Evolutionary conservation across 306 rosid species (phyloP).

Genomic region (Fragaria iinumae): DNA sequence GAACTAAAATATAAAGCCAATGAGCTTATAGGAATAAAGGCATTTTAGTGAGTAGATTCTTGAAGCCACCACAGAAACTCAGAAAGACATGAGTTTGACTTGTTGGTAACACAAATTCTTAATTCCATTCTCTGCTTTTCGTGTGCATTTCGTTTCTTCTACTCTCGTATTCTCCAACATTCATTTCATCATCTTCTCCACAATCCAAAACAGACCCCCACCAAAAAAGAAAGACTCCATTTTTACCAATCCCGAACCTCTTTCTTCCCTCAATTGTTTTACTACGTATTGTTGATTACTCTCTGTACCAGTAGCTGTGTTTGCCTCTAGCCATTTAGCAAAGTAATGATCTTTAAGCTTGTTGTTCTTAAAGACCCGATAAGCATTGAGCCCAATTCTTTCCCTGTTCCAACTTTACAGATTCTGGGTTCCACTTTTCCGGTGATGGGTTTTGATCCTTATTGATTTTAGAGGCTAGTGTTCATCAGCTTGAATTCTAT

Average conservation of each 20-base stretch:
- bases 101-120: conserved; percentile 16
- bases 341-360: conserved; percentile 7
- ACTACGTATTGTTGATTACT: background rate
- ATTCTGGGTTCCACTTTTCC: conserved; percentile 11
- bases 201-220: background rate
- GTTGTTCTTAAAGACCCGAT: conserved; percentile 11
- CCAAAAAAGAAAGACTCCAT: background rate
- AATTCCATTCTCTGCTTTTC: background rate
- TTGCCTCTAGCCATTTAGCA: conserved; percentile 5
- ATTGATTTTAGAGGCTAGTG: background rate
- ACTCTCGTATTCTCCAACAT: background rate
- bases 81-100: conserved; percentile 25
- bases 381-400: background rate
- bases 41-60: conserved; percentile 28
- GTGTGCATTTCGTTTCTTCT: background rate
- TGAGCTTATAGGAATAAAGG: conserved; percentile 20
- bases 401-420: conserved; percentile 8
- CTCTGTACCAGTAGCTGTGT: background rate
- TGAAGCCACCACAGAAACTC: conserved; percentile 6
- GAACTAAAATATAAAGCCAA: no score
- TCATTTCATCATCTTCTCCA: background rate
- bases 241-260: background rate
- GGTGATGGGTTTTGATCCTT: conserved; percentile 13
- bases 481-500: conserved; percentile 14
- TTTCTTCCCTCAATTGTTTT: background rate